These are phyloP conservation scores for Leucoagaricus sp. DNA, from an alignment of 1,284 basidiomycete genomes.

Conservation along the genomic window DNA sequence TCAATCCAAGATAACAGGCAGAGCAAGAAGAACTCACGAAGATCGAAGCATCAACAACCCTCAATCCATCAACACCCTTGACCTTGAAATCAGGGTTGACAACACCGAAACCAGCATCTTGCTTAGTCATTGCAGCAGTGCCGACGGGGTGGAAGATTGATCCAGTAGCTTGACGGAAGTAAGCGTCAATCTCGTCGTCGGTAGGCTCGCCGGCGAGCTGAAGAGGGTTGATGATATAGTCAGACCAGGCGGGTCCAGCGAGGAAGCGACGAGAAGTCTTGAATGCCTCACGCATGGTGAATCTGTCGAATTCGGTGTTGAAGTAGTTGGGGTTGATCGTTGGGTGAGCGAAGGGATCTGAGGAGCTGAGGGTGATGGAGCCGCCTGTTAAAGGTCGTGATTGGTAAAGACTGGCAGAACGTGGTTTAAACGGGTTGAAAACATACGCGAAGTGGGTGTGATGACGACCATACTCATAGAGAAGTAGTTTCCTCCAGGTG, in stretches of 20 bases:
- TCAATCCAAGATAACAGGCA: background rate
- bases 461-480: slow-evolving; percentile 26
- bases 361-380: slow-evolving; percentile 26
- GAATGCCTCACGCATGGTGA: slow-evolving; percentile 24
- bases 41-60: slow-evolving; percentile 48
- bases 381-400: slow-evolving; percentile 24
- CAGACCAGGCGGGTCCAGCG: slow-evolving; percentile 27
- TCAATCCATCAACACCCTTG: slow-evolving; percentile 42
- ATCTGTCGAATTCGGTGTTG: slow-evolving; percentile 25
- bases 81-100: slow-evolving; percentile 41
- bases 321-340: slow-evolving; percentile 38
- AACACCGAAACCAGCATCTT: slow-evolving; percentile 21
- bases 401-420: background rate
- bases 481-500: slow-evolving; percentile 27
- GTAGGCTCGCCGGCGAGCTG: slow-evolving; percentile 24
- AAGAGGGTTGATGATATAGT: slow-evolving; percentile 30
- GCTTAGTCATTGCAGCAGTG: slow-evolving; percentile 35
- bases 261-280: slow-evolving; percentile 26
- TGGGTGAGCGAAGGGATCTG: slow-evolving; percentile 36
- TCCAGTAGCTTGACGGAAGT: slow-evolving; percentile 34
- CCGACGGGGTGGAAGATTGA: slow-evolving; percentile 42
- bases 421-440: no score
- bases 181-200: slow-evolving; percentile 38
- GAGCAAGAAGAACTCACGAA: slow-evolving; percentile 18
- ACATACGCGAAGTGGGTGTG: slow-evolving; percentile 32